Evolutionary conservation across 768 basidiomycete species (phyloP).

Genomic region (Cyathus striatus): DNA sequence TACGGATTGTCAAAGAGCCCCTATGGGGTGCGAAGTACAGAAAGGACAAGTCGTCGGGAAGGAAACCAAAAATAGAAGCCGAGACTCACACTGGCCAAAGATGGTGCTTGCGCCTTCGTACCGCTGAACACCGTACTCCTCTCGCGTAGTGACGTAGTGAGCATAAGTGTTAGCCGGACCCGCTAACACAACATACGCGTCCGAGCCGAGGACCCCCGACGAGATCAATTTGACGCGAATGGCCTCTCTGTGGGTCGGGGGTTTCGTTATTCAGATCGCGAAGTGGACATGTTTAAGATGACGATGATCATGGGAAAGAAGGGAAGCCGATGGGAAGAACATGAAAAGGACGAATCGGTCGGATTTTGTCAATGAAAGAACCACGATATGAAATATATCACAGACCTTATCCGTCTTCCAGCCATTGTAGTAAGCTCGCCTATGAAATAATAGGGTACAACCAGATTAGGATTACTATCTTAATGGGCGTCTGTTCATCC

Average conservation of each 20-base stretch:
- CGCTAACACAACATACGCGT: constrained; percentile 72
- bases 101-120: constrained; percentile 82
- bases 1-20: too few species aligned
- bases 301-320: constrained; percentile 13
- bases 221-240: constrained; percentile 61
- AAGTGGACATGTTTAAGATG: not conserved
- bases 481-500: constrained; percentile 6
- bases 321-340: constrained; percentile 3
- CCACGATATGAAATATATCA: constrained; percentile 7
- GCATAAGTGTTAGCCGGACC: constrained; percentile 82
- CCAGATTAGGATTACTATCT: not conserved
- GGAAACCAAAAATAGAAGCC: constrained; percentile 3
- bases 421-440: constrained; percentile 82
- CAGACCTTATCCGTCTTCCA: constrained; percentile 67
- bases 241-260: constrained; percentile 43
- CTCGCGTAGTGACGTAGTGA: constrained; percentile 68
- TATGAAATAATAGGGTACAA: constrained; percentile 6
- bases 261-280: not conserved
- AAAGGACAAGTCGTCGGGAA: too few species aligned
- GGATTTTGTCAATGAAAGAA: too few species aligned
- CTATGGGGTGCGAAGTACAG: too few species aligned
- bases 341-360: constrained; percentile 21
- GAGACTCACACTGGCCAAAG: constrained; percentile 64
- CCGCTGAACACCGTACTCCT: constrained; percentile 71
- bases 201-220: constrained; percentile 53